Base-by-base conservation (phyloP, 768 basidiomycete genomes). In the Pluteus cervinus region DNA sequence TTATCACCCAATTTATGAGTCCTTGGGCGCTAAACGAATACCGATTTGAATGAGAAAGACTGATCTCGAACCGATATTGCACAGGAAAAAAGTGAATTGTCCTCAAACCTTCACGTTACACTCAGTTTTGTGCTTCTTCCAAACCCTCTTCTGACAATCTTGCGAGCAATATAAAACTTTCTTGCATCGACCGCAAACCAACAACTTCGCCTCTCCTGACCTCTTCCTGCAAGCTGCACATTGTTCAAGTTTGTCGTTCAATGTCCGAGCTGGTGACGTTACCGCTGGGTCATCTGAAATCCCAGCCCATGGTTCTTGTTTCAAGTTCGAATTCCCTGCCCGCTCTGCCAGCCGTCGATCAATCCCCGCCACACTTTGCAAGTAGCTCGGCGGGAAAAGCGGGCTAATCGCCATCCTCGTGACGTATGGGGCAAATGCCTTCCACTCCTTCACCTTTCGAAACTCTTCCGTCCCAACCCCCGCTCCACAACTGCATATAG, bases 181-280 rank as follows among this genome's bases (percentile, higher is more conserved):
- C 15, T 28, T 37, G 15, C 36, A 37, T 20, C 6, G 16, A 16
- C 23, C 15, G 15, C 36, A 37, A 11, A 37, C 24, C 36, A 37
- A 17, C 16, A 37, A 20, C 14, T 28, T 37, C n/a, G 36, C n/a
- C 25, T 37, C 29, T 28, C 24, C 33, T 24, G 11, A 2, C 15
- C 20, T 20, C 24, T 18, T 28, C 20, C 17, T 29, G 29, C 21
- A 11, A 26, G 18, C 15, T 17, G 22, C 35, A 36, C 35, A 14
- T 22, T 62, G 49, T 1, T 76, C 45, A 11, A 60, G 63, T 16
- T 63, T n/a, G n/a, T n/a, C n/a, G n/a, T n/a, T n/a, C n/a, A n/a
- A n/a, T n/a, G n/a, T n/a, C n/a, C n/a, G n/a, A n/a, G n/a, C n/a
- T n/a, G n/a, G n/a, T n/a, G n/a, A n/a, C n/a, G n/a, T n/a, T n/a